phyloP scores from a whole-genome alignment of 805 yeast species.

The Barnettozyma populi region DNA sequence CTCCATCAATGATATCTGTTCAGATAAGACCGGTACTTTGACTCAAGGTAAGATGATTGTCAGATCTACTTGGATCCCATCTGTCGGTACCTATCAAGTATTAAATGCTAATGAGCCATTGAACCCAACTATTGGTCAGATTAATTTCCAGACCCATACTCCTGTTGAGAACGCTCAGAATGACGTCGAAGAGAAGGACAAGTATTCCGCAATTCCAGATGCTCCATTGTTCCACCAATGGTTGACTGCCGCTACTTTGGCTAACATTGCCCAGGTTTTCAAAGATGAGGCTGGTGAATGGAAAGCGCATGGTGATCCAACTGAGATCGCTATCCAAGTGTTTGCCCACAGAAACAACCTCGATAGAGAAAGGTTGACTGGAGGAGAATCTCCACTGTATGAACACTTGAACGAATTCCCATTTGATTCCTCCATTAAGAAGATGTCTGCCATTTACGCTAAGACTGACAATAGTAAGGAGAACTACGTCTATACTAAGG shows the following conservation, averaged over 20 bases:
- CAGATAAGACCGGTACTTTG: constrained; percentile 79
- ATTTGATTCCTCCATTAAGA: constrained; percentile 67
- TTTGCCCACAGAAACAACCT: constrained; percentile 55
- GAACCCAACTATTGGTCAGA: constrained; percentile 56
- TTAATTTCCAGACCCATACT: constrained; percentile 16
- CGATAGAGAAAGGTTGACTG: constrained; percentile 40
- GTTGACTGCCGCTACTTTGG: constrained; percentile 65
- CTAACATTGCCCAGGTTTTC: constrained; percentile 69
- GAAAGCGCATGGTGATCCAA: constrained; percentile 86
- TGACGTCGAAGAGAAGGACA: constrained; percentile 13
- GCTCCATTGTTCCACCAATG: constrained; percentile 33
- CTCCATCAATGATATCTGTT: constrained; percentile 72
- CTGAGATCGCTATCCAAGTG: constrained; percentile 84
- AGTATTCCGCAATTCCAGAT: constrained; percentile 1
- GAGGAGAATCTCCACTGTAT: constrained; percentile 26
- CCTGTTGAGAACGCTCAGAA: constrained; percentile 21
- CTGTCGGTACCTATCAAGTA: constrained; percentile 51
- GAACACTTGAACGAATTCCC: constrained; percentile 61
- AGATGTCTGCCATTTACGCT: constrained; percentile 61
- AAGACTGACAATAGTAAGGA: constrained; percentile 26
- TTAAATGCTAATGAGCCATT: constrained; percentile 53
- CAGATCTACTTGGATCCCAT: constrained; percentile 64
- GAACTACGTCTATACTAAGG: constrained; percentile 49
- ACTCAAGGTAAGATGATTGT: constrained; percentile 78
- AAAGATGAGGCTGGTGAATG: constrained; percentile 44